Percentiles rank a stretch among this genome's conserved stretches.
These are phyloP conservation scores for Chaetomium strumarium DNA, from an alignment of 2,329 filamentous ascomycete species.

Conservation along the genomic window DNA sequence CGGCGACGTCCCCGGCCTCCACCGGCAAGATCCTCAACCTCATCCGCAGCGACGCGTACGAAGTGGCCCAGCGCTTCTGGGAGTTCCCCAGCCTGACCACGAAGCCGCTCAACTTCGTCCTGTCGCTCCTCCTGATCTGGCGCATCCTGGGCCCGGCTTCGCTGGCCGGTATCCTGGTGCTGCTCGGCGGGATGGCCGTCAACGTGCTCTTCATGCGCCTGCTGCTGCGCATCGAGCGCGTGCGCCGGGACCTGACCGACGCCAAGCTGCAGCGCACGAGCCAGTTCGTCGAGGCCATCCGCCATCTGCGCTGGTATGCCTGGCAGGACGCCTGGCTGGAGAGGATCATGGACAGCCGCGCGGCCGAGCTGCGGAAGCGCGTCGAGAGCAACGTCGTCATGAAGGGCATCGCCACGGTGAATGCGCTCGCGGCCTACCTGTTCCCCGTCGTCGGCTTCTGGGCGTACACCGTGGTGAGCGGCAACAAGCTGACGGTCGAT, in stretches of 20 bases:
- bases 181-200: constrained; percentile 61
- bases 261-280: constrained; percentile 71
- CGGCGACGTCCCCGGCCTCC: constrained; percentile 51
- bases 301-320: constrained; percentile 74
- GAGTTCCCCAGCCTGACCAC: constrained; percentile 72
- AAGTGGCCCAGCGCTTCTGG: constrained; percentile 81
- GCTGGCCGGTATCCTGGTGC: constrained; percentile 64
- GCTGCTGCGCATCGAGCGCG: constrained; percentile 62
- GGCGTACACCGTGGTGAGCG: constrained; percentile 68
- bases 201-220: constrained; percentile 63
- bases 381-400: constrained; percentile 59
- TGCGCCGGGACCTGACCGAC: constrained; percentile 69
- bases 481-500: constrained; percentile 65
- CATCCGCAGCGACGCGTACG: constrained; percentile 76
- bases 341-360: constrained; percentile 61
- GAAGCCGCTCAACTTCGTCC: constrained; percentile 68
- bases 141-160: constrained; percentile 75
- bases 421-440: constrained; percentile 63
- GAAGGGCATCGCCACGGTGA: constrained; percentile 60
- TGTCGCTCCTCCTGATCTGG: constrained; percentile 71
- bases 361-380: constrained; percentile 60
- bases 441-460: constrained; percentile 80
- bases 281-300: constrained; percentile 81
- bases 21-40: constrained; percentile 90
- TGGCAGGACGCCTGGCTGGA: constrained; percentile 73